These are phyloP conservation scores for Cryptosporidium xiaoi DNA, from an alignment of 169 alveolate genomes.

Conservation along the genomic window DNA sequence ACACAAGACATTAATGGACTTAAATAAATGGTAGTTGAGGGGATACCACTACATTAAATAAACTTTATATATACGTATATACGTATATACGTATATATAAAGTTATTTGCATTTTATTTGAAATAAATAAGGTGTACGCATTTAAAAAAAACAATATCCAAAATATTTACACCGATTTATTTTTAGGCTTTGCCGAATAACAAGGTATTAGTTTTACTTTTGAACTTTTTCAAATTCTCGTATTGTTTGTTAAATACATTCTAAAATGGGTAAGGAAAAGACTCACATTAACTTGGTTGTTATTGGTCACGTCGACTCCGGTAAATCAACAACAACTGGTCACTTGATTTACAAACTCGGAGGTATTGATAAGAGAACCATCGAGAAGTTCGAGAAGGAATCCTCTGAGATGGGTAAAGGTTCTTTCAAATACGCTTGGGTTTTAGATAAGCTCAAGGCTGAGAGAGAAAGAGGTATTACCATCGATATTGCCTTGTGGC, in stretches of 20 bases:
- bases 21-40: too few species aligned
- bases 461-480: slow-evolving; percentile 99
- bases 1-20: too few species aligned
- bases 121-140: background rate
- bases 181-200: background rate
- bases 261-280: slow-evolving; percentile 83
- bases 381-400: slow-evolving; percentile 95
- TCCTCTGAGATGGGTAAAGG: slow-evolving; percentile 94
- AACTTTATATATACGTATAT: too few species aligned
- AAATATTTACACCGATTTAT: background rate
- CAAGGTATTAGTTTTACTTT: background rate
- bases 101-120: background rate
- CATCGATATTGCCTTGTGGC: slow-evolving; percentile 96
- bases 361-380: slow-evolving; percentile 94
- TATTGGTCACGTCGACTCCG: slow-evolving; percentile 98
- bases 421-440: slow-evolving; percentile 98
- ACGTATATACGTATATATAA: background rate
- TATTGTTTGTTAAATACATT: background rate
- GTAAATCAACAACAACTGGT: slow-evolving; percentile 97
- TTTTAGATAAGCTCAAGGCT: slow-evolving; percentile 96
- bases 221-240: slow-evolving; percentile 1
- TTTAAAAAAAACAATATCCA: background rate
- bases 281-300: slow-evolving; percentile 94
- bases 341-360: slow-evolving; percentile 95
- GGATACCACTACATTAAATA: too few species aligned